These are phyloP conservation scores for Metschnikowia borealis DNA, from an alignment of 805 yeast species.

Conservation along the genomic window DNA sequence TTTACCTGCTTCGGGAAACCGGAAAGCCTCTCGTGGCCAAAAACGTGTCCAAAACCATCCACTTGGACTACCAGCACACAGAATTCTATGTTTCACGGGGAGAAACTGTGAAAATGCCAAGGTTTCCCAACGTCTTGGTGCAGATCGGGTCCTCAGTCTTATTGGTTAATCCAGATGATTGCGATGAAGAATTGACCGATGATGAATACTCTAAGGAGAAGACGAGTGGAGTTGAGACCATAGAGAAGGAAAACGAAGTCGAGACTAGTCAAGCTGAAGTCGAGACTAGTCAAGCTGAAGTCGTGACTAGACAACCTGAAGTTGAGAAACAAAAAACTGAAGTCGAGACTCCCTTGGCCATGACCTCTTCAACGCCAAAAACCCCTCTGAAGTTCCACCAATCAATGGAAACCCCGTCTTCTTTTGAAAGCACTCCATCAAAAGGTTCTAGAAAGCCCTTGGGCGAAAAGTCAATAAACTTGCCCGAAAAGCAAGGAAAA, in stretches of 20 bases:
- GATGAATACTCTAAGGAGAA: conserved; percentile 29
- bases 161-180: conserved; percentile 45
- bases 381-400: not conserved
- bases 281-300: no score
- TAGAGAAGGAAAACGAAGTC: no score
- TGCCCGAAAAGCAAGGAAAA: conserved; percentile 8
- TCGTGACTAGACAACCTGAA: no score
- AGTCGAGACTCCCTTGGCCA: not conserved
- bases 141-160: conserved; percentile 70
- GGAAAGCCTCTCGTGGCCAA: conserved; percentile 20
- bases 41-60: conserved; percentile 34
- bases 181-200: conserved; percentile 42
- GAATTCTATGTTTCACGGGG: conserved; percentile 55
- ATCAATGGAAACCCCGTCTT: no score
- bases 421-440: not conserved
- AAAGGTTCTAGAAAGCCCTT: conserved; percentile 19
- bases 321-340: no score
- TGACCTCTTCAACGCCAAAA: not conserved
- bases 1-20: conserved; percentile 21
- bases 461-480: conserved; percentile 25
- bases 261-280: no score
- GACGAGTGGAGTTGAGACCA: no score
- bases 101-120: conserved; percentile 65
- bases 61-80: conserved; percentile 40
- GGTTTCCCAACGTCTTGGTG: conserved; percentile 54